A percentile compares a stretch with the other conserved stretches of the same genome.
Evolutionary conservation across 2,329 filamentous ascomycete species (phyloP).

Genomic region (Hypoxylon sp.): DNA sequence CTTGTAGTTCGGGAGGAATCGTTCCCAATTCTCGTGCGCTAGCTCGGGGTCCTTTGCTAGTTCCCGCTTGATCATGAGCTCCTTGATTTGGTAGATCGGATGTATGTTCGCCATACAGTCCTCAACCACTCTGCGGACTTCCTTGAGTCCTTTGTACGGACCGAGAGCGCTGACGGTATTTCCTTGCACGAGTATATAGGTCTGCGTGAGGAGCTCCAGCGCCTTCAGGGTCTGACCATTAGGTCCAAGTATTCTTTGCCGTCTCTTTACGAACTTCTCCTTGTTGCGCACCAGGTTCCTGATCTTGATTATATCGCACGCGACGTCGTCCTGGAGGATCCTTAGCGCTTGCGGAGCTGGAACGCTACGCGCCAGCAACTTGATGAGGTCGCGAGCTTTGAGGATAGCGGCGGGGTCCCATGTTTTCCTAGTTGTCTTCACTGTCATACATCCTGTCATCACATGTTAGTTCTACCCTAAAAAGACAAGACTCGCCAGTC

Average conservation of each 20-base stretch:
- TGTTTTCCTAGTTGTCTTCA: constrained; percentile 91
- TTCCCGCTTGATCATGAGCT: constrained; percentile 82
- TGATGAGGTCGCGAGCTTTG: constrained; percentile 94
- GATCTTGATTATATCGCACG: constrained; percentile 97
- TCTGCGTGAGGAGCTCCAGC: constrained; percentile 89
- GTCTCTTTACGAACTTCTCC: constrained; percentile 93
- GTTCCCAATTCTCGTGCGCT: constrained; percentile 91
- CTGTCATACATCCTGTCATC: constrained; percentile 78
- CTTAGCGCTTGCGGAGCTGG: constrained; percentile 94
- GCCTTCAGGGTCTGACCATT: constrained; percentile 94
- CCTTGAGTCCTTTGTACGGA: constrained; percentile 91
- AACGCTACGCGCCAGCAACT: constrained; percentile 89
- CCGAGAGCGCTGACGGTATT: constrained; percentile 96
- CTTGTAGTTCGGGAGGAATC: constrained; percentile 98
- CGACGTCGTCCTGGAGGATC: constrained; percentile 91
- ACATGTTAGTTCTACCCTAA: constrained; percentile 31
- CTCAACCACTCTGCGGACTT: constrained; percentile 88
- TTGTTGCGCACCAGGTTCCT: constrained; percentile 91
- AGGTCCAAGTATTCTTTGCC: constrained; percentile 92
- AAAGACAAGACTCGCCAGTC: constrained; percentile 2
- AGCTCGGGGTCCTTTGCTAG: constrained; percentile 90
- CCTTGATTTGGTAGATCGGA: constrained; percentile 81
- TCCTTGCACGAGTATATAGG: constrained; percentile 95
- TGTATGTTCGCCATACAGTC: constrained; percentile 98
- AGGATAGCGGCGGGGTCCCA: constrained; percentile 92